A percentile compares a stretch with the other conserved stretches of the same genome.
These are phyloP conservation scores for Fusarium nematophilum DNA, from an alignment of 2,329 filamentous ascomycete genomes.

Conservation along the genomic window DNA sequence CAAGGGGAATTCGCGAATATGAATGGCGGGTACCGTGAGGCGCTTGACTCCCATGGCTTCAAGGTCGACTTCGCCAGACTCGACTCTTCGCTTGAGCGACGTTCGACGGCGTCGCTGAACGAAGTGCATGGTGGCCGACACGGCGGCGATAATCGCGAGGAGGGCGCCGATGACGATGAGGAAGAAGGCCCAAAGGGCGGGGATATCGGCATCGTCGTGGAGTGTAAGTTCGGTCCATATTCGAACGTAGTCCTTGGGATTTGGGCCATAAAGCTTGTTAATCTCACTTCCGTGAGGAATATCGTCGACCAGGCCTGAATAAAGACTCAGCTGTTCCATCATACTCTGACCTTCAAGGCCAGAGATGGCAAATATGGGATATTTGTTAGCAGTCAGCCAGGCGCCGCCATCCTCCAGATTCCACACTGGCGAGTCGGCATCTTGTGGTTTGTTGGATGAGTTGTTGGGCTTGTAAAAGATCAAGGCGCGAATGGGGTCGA, in stretches of 20 bases:
- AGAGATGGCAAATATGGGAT: conserved; percentile 85
- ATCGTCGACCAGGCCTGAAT: conserved; percentile 78
- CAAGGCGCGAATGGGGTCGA: conserved; percentile 70
- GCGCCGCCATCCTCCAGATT: conserved; percentile 72
- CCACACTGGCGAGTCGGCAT: conserved; percentile 74
- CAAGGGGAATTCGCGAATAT: conserved; percentile 80
- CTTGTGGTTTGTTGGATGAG: conserved; percentile 71
- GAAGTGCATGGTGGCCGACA: conserved; percentile 79
- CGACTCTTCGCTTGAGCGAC: conserved; percentile 75
- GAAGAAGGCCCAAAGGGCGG: conserved; percentile 85
- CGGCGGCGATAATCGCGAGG: conserved; percentile 72
- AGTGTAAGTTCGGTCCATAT: conserved; percentile 68
- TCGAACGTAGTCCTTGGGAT: conserved; percentile 68
- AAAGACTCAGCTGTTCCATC: conserved; percentile 77
- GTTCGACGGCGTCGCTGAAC: conserved; percentile 78
- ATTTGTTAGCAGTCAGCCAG: conserved; percentile 80
- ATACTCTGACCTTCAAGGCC: conserved; percentile 73
- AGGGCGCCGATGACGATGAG: conserved; percentile 78
- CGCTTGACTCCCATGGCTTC: conserved; percentile 88
- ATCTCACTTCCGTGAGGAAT: conserved; percentile 70
- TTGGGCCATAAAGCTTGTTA: conserved; percentile 63
- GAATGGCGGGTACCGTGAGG: conserved; percentile 77
- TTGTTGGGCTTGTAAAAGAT: conserved; percentile 72
- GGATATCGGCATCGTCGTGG: conserved; percentile 62
- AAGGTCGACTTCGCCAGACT: conserved; percentile 83